Conservation (phyloP, 2,329 filamentous ascomycete species). For the Alternaria viburni region DNA sequence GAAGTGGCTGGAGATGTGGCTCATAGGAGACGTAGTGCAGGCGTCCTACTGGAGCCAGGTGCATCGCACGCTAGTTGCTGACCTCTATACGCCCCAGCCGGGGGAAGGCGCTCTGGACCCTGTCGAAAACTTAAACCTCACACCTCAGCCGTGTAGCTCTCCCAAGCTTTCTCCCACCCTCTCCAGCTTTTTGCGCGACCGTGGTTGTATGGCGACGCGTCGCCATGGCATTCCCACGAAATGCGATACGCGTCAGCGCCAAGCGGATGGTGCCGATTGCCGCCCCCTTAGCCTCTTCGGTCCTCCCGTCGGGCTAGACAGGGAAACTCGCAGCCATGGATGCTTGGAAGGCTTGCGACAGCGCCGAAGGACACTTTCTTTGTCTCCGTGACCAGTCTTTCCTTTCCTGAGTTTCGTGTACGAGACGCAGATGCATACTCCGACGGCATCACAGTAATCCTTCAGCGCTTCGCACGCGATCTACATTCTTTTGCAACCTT, state of each 20-base stretch:
- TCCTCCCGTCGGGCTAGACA: conserved; percentile 12
- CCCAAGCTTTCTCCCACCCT: not conserved
- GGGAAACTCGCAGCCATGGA: conserved; percentile 15
- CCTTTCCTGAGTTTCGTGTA: not conserved
- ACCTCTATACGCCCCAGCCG: not conserved
- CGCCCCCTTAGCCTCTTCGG: conserved; percentile 27
- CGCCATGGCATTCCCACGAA: conserved; percentile 3
- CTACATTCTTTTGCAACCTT: conserved; percentile 8
- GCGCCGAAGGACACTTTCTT: not conserved
- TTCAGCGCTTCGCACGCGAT: not conserved
- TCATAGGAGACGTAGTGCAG: not conserved
- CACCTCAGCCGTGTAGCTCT: not conserved
- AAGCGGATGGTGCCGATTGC: conserved; percentile 27
- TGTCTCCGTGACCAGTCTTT: not conserved
- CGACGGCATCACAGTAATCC: not conserved
- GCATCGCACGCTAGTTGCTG: not conserved
- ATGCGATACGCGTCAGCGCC: conserved; percentile 29
- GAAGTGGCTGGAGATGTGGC: not conserved
- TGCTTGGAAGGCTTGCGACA: conserved; percentile 10
- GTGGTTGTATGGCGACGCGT: not conserved
- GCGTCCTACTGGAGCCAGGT: not conserved
- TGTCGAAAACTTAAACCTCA: not conserved
- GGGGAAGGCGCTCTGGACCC: not conserved
- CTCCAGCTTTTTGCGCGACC: not conserved
- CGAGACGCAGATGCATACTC: conserved; percentile 22